phyloP scores from a whole-genome alignment of 352 stramenopile genomes.

The Globisporangium iwayamae region DNA sequence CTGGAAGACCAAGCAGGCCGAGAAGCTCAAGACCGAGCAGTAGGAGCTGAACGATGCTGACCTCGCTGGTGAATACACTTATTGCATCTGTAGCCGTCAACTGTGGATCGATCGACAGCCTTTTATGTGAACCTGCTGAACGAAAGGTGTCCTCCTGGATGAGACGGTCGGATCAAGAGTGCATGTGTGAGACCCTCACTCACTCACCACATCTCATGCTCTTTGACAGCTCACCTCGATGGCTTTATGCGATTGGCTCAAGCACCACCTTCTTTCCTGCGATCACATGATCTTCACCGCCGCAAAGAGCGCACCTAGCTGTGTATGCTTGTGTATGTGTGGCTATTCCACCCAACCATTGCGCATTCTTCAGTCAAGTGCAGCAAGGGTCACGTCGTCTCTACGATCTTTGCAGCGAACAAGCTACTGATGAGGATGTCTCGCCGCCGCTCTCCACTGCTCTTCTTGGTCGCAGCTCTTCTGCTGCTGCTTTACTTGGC shows the following conservation, averaged over 20 bases:
- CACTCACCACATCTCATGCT: not conserved
- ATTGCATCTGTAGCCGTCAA: not conserved
- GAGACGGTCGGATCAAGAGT: not conserved
- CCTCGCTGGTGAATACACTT: not conserved
- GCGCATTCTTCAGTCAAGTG: not conserved
- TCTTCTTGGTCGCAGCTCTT: not conserved
- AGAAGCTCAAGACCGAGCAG: conserved; percentile 6
- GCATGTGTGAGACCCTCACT: not conserved
- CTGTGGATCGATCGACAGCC: too few species aligned
- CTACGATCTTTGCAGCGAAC: not conserved
- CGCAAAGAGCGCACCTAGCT: not conserved
- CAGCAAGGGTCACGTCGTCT: not conserved
- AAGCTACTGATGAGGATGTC: not conserved
- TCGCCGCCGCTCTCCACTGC: not conserved
- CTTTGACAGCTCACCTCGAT: not conserved
- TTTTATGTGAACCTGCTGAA: not conserved
- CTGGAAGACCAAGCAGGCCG: conserved; percentile 33
- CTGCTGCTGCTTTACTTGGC: not conserved
- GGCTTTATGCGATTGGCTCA: not conserved
- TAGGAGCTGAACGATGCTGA: not conserved
- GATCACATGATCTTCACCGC: not conserved
- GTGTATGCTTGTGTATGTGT: not conserved
- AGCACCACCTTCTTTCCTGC: not conserved
- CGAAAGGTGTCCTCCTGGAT: not conserved
- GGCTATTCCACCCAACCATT: not conserved